These are phyloP conservation scores for Ramalina peruviana DNA, from an alignment of 495 filamentous ascomycete genomes.

Conservation along the genomic window DNA sequence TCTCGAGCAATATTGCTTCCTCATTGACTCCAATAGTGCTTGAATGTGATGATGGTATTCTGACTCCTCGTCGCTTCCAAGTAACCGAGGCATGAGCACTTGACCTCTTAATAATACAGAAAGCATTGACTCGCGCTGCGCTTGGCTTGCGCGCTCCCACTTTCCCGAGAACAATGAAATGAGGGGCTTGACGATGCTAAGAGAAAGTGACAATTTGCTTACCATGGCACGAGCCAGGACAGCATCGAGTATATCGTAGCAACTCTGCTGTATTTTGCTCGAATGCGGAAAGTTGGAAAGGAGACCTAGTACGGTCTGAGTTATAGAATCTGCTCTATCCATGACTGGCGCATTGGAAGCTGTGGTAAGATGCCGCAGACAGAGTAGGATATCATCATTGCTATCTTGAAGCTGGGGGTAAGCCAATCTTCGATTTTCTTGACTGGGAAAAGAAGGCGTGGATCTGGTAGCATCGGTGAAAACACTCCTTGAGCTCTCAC, in stretches of 20 bases:
- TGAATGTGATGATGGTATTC: conserved; percentile 22
- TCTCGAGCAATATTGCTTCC: conserved; percentile 58
- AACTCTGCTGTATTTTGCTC: conserved; percentile 50
- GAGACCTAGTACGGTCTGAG: conserved; percentile 44
- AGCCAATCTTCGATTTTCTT: background rate
- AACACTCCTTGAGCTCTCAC: no score
- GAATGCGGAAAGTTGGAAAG: conserved; percentile 45
- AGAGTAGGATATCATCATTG: conserved; percentile 46
- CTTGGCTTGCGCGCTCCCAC: conserved; percentile 54
- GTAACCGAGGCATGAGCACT: conserved; percentile 37
- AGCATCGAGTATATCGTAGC: conserved; percentile 62
- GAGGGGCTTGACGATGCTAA: conserved; percentile 40
- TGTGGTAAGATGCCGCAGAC: conserved; percentile 49
- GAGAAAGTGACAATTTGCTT: conserved; percentile 50
- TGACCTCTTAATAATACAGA: conserved; percentile 55
- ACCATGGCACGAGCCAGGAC: conserved; percentile 50
- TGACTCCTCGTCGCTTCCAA: conserved; percentile 8
- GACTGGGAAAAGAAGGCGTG: background rate
- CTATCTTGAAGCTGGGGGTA: conserved; percentile 17
- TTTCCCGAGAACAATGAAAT: conserved; percentile 56
- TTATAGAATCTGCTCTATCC: conserved; percentile 40
- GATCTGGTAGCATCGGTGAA: background rate
- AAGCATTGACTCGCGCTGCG: conserved; percentile 56
- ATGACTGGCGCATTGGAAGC: conserved; percentile 60
- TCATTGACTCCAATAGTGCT: conserved; percentile 46